Evolutionary conservation across 164 flowering plant genomes (phyloP), one percentile per base, ranked within the genome.

Genomic region (Amborella trichopoda): DNA sequence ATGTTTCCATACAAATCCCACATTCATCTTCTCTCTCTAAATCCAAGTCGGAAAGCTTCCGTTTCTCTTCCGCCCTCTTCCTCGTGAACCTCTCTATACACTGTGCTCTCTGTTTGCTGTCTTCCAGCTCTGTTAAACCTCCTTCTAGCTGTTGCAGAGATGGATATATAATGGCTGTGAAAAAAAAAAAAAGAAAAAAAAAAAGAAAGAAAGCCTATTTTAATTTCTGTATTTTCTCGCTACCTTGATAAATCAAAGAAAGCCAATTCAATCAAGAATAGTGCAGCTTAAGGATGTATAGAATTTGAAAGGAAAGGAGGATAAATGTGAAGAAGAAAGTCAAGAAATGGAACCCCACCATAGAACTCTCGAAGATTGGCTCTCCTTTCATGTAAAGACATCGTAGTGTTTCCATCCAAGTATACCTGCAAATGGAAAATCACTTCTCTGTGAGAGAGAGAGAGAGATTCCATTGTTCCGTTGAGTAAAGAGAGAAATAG

Each of bases 1-100:
- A 76, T 11, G 70, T 60, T 51, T 82, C 93, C 60, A 86, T 56
- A 66, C 95, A 86, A 53, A 86, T 82, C 26, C 89, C 95, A 68
- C 95, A 86, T 56, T 86, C 95, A 38, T 78, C 77, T 63, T 86
- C 95, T 64, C 86, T 76, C 42, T 90, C 86, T 36, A 67, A 52
- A 38, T 88, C 91, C 28, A 64, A 20, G 38, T 62, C 71, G 12
- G 63, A 24, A 18, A 63, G 46, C 27, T 56, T 56, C 11, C 32
- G 55, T 46, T 64, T 71, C 41, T 53, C 68, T 45, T 70, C 79
- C 16, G 48, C 22, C 40, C 50, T 68, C 62, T 70, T 81, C 62
- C 61, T 64, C 25, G 64, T 47, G 44, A 44, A 51, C 36, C 46
- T 40, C 46, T 61, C 65, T 8, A 49, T 26, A 36, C 50, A 45